Evolutionary conservation across 106 monocot genomes (phyloP).

Genomic region (Dactylorhiza incarnata): DNA sequence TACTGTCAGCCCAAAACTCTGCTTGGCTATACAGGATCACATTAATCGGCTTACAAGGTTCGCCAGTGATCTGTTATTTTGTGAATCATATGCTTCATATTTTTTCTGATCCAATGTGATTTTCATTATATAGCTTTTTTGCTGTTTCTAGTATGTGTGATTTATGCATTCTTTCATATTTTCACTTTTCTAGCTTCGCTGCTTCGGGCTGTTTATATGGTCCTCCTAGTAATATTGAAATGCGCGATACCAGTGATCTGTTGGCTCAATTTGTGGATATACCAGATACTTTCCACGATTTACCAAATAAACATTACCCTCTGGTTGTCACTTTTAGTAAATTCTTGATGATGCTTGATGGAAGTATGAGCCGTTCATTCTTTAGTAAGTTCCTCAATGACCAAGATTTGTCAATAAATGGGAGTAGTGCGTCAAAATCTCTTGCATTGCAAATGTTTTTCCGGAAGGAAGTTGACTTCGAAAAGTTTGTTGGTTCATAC

Average conservation of each 20-base stretch:
- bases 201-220: neutral
- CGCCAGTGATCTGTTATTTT: neutral
- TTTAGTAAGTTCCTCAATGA: constrained; percentile 36
- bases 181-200: neutral
- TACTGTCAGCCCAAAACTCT: constrained; percentile 38
- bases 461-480: constrained; percentile 45
- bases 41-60: constrained; percentile 28
- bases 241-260: constrained; percentile 38
- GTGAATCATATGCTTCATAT: no score
- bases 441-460: constrained; percentile 30
- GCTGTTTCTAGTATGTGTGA: neutral
- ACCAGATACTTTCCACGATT: constrained; percentile 36
- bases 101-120: no score
- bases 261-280: constrained; percentile 32
- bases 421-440: constrained; percentile 22
- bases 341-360: constrained; percentile 71
- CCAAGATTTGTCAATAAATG: neutral
- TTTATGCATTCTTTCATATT: neutral
- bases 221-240: neutral
- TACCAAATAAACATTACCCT: constrained; percentile 34
- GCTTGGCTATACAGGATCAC: constrained; percentile 28
- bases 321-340: constrained; percentile 49
- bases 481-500: constrained; percentile 40
- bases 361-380: constrained; percentile 39
- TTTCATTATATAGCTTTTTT: neutral